Evolutionary conservation across 441 rosid species (phyloP).

Genomic region (Brassica hybrid): DNA sequence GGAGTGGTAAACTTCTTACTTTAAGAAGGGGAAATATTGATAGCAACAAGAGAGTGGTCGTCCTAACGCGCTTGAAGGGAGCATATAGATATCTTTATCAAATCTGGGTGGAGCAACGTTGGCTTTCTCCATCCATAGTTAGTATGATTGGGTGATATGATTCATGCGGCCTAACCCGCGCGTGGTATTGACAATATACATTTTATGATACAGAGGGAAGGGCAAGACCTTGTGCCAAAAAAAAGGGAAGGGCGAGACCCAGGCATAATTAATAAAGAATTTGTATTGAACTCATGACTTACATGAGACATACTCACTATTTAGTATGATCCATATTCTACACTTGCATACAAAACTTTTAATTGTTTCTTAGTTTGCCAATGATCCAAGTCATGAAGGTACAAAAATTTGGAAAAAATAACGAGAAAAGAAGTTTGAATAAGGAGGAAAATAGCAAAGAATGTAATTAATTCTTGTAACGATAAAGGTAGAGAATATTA

Average conservation of each 20-base stretch:
- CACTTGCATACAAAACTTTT: constrained; percentile 3
- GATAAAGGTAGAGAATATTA: constrained; percentile 21
- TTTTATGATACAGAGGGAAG: too few relatives aligned
- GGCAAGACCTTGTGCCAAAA: too few relatives aligned
- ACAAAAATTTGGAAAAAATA: background rate
- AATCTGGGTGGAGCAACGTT: background rate
- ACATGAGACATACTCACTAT: background rate
- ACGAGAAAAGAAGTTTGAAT: background rate
- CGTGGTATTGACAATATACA: background rate
- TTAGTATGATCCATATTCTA: background rate
- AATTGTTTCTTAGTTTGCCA: background rate
- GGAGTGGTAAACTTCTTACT: background rate
- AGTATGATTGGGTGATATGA: constrained; percentile 13
- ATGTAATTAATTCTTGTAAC: background rate
- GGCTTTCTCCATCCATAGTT: background rate
- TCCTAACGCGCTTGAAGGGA: constrained; percentile 5
- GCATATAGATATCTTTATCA: background rate
- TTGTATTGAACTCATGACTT: constrained; percentile 44
- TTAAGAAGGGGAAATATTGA: constrained; percentile 8
- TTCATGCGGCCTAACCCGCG: background rate
- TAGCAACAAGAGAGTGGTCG: constrained; percentile 11
- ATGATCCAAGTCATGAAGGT: background rate
- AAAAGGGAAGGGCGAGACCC: background rate
- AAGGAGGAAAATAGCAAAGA: constrained; percentile 5
- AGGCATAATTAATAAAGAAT: constrained; percentile 16